Evolutionary conservation across 2,329 filamentous ascomycete genomes (phyloP), one percentile per base, ranked within the genome.

Genomic region (Metarhizium album): DNA sequence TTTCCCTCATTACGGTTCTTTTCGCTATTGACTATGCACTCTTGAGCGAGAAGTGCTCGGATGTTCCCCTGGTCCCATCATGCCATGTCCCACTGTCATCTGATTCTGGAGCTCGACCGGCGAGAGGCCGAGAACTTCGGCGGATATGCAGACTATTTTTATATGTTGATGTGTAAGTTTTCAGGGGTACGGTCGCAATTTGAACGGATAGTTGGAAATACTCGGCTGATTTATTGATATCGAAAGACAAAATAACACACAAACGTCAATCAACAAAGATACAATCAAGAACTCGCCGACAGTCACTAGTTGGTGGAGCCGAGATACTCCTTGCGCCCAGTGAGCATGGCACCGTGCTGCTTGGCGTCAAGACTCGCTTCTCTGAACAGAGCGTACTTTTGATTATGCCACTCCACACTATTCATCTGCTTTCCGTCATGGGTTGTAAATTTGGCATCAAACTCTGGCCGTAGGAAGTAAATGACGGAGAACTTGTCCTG

Each of bases 361-460:
- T 54, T 52, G 3, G 54, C 54, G 22, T 54, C 53, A n/a, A 56
- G 48, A n/a, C 50, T 53, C 23, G 37, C 52, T 31, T 56, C 54
- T 38, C 54, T 49, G 38, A 58, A 58, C 4, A 58, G 45, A 1
- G 55, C 53, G 35, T 58, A 56, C 22, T 58, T 58, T 47, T 55
- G 50, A 42, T 58, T 58, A 31, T 56, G 55, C 55, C 57, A 58
- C 8, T 58, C 55, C n/a, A 57, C 50, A 16, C 55, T 55, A 14
- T 49, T 54, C 20, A 56, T 52, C 22, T 51, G 42, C 18, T 46
- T 47, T 2, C 57, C 57, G 11, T 58, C 55, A 3, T 51, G 42
- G 2, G 48, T 52, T 11, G 48, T 54, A 24, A 58, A 56, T 35
- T 54, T 53, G 9, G 53, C 54, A 18, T 58, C 55, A 35, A 58